phyloP scores from a whole-genome alignment of 1,139 yeast genomes.

The Protomyces gravidus region DNA sequence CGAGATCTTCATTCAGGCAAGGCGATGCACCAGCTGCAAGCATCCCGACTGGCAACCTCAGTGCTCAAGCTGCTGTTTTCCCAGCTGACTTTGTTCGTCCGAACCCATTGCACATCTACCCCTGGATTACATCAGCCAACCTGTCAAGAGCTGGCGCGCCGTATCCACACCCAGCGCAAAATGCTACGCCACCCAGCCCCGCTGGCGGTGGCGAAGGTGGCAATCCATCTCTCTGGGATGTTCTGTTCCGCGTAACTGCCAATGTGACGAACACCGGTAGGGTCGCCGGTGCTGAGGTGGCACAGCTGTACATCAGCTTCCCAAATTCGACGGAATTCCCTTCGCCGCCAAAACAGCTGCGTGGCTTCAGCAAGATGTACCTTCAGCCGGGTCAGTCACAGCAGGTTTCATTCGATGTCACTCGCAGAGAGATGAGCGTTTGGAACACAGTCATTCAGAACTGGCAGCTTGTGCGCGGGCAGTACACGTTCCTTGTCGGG shows the following conservation, averaged over 20 bases:
- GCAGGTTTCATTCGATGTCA: conserved; percentile 47
- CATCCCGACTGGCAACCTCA: background rate
- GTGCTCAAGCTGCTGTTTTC: conserved; percentile 1
- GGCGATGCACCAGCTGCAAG: conserved; percentile 1
- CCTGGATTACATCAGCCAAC: conserved; percentile 35
- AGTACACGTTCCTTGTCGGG: conserved; percentile 52
- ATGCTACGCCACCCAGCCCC: conserved; percentile 42
- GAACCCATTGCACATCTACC: conserved; percentile 37
- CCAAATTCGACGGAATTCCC: conserved; percentile 45
- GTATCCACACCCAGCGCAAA: conserved; percentile 46
- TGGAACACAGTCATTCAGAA: conserved; percentile 59
- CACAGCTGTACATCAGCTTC: conserved; percentile 56
- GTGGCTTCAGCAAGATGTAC: conserved; percentile 59
- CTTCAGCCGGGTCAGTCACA: conserved; percentile 48
- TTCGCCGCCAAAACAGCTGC: conserved; percentile 47
- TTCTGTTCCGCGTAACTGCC: conserved; percentile 50
- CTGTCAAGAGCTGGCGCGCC: conserved; percentile 50
- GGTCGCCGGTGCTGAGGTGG: conserved; percentile 51
- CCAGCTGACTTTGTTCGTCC: conserved; percentile 5
- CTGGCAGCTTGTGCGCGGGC: conserved; percentile 59
- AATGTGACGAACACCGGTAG: conserved; percentile 52
- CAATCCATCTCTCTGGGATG: conserved; percentile 47
- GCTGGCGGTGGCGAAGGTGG: conserved; percentile 62
- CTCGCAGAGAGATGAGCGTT: conserved; percentile 54
- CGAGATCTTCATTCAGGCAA: conserved; percentile 9